Conservation (phyloP, 129 eudicot genomes). For the Artemisia tridentata region DNA sequence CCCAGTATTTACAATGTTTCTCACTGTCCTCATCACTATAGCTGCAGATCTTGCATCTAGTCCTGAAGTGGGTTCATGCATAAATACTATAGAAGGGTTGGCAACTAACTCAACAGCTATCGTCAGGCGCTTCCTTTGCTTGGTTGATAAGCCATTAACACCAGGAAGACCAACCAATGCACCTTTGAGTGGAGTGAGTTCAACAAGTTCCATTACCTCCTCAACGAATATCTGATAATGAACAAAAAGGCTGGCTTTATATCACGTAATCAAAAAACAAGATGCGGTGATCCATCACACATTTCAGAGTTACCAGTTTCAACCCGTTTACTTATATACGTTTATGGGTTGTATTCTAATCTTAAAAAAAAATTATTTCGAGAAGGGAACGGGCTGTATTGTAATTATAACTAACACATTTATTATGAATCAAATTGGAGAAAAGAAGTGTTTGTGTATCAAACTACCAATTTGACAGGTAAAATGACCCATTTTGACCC, state of each 20-base stretch:
- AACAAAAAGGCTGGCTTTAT: conserved; percentile 2
- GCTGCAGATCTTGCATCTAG: conserved; percentile 98
- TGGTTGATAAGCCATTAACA: conserved; percentile 95
- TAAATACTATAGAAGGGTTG: conserved; percentile 91
- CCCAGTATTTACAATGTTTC: conserved; percentile 93
- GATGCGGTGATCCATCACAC: neutral
- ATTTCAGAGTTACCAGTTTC: neutral
- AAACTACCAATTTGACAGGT: too few species aligned
- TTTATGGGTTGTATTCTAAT: neutral
- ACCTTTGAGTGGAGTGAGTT: conserved; percentile 75
- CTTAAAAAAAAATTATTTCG: too few species aligned
- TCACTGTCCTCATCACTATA: conserved; percentile 97
- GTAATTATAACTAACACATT: too few species aligned
- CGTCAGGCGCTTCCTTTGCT: conserved; percentile 90
- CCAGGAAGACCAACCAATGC: conserved; percentile 97
- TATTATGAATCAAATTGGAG: too few species aligned
- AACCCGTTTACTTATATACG: neutral
- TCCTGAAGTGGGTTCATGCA: conserved; percentile 99
- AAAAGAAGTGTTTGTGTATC: too few species aligned
- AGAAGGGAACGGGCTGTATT: too few species aligned
- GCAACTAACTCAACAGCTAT: conserved; percentile 98
- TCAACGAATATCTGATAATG: conserved; percentile 81
- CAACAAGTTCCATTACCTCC: conserved; percentile 98
- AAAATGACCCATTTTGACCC: neutral
- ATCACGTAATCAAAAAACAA: conserved; percentile 11